A percentile compares a stretch with the other conserved stretches of the same genome.
phyloP scores from a whole-genome alignment of 192 early-diverging fungal species.

The Entophlyctis luteolus region DNA sequence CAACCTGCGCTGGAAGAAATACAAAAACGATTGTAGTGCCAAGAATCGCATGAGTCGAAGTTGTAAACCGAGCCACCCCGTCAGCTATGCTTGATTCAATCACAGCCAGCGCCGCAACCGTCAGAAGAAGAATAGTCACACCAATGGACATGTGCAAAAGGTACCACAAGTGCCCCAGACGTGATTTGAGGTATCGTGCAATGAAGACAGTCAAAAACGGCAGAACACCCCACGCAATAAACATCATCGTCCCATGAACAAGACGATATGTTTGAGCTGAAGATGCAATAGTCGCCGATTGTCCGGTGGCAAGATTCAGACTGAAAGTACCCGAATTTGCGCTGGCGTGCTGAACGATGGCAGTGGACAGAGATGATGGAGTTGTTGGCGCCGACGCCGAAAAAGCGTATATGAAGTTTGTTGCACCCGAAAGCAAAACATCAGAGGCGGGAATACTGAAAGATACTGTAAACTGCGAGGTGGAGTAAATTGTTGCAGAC shows the following conservation, averaged over 20 bases:
- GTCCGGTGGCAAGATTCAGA: constrained; percentile 19
- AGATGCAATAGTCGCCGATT: neutral
- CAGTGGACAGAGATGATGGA: neutral
- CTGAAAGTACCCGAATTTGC: neutral
- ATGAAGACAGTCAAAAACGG: constrained; percentile 37
- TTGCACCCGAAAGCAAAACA: neutral
- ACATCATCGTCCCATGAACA: constrained; percentile 34
- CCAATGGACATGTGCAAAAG: constrained; percentile 34
- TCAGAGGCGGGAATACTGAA: neutral
- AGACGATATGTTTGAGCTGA: neutral
- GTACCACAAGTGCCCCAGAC: constrained; percentile 38
- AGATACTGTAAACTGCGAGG: constrained; percentile 12
- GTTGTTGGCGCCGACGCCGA: neutral
- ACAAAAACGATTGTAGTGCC: constrained; percentile 5
- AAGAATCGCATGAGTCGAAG: neutral
- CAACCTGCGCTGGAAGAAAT: constrained; percentile 21
- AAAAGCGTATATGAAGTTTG: constrained; percentile 30
- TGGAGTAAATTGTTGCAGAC: neutral
- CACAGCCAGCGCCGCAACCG: constrained; percentile 18
- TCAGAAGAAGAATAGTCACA: constrained; percentile 19
- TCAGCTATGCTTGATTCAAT: constrained; percentile 15
- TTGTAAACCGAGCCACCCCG: constrained; percentile 9
- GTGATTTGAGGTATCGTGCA: constrained; percentile 39
- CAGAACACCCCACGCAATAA: constrained; percentile 34
- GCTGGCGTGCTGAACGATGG: constrained; percentile 4